Evolutionary conservation across 768 basidiomycete species (phyloP).

Genomic region (Boletus subcaerulescens): DNA sequence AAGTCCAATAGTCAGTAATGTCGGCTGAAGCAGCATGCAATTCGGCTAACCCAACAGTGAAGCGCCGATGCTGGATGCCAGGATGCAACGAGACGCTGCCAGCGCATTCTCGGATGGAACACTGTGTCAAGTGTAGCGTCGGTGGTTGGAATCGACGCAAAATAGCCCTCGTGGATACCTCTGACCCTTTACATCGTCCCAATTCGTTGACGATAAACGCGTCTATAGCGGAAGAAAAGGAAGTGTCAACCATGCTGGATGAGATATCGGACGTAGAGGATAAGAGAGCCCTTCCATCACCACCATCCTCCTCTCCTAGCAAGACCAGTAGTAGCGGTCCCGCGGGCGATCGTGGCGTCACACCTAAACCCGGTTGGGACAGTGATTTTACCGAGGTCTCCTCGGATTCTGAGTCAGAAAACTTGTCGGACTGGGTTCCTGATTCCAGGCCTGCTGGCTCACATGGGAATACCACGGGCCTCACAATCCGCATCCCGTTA

Average conservation of each 20-base stretch:
- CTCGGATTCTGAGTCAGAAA: slow-evolving; percentile 11
- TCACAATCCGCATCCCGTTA: slow-evolving; percentile 26
- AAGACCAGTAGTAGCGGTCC: not conserved
- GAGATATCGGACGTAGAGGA: slow-evolving; percentile 2
- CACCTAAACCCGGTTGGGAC: slow-evolving; percentile 17
- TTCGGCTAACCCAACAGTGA: not conserved
- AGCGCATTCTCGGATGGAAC: slow-evolving; percentile 3
- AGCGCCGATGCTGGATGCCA: slow-evolving; percentile 17
- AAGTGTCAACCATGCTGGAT: not conserved
- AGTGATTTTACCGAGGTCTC: slow-evolving; percentile 25
- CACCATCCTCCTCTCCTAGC: not conserved
- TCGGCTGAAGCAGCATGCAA: not conserved
- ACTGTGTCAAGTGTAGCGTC: slow-evolving; percentile 19
- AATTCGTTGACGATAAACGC: not conserved
- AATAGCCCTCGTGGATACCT: not conserved
- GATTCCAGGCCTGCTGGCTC: not conserved
- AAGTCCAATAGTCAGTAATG: slow-evolving; percentile 4
- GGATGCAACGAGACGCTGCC: slow-evolving; percentile 16
- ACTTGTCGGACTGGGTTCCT: not conserved
- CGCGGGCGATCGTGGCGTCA: not conserved
- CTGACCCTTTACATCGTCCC: not conserved
- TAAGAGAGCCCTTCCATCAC: not conserved
- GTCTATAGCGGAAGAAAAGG: not conserved
- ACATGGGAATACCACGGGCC: not conserved
- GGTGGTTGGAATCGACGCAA: slow-evolving; percentile 18